These are phyloP conservation scores for Eremothecium coryli DNA, from an alignment of 1,139 yeast genomes.

Conservation along the genomic window DNA sequence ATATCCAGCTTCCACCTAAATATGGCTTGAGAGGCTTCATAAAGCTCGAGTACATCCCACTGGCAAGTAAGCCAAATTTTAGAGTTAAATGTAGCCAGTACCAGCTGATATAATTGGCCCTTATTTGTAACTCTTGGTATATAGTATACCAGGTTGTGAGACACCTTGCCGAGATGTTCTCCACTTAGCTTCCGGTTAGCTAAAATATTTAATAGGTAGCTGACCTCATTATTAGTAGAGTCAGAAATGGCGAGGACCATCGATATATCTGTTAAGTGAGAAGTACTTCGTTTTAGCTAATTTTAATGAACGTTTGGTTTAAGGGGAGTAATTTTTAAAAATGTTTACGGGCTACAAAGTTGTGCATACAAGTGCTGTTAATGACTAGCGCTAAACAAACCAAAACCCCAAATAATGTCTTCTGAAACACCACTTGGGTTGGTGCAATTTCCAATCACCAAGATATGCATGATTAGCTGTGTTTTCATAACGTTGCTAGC, in stretches of 20 bases:
- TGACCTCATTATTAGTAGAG: no score
- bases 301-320: no score
- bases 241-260: no score
- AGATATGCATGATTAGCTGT: slow-evolving; percentile 22
- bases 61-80: slow-evolving; percentile 8
- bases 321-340: no score
- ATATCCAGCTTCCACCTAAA: slow-evolving; percentile 26
- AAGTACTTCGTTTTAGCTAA: no score
- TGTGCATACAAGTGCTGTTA: no score
- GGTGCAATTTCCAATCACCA: slow-evolving; percentile 23
- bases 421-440: slow-evolving; percentile 26
- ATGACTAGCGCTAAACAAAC: no score
- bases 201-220: not conserved
- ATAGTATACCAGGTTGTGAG: slow-evolving; percentile 22
- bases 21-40: slow-evolving; percentile 18
- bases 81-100: slow-evolving; percentile 14
- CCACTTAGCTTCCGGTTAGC: not conserved
- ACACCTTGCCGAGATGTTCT: not conserved
- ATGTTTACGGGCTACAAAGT: no score
- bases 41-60: slow-evolving; percentile 13
- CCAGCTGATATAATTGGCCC: slow-evolving; percentile 11
- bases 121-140: slow-evolving; percentile 18
- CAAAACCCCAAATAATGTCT: slow-evolving; percentile 25
- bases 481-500: slow-evolving; percentile 23
- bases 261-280: no score